Conservation (phyloP, 345 rosid genomes). For the Brassica incana region DNA sequence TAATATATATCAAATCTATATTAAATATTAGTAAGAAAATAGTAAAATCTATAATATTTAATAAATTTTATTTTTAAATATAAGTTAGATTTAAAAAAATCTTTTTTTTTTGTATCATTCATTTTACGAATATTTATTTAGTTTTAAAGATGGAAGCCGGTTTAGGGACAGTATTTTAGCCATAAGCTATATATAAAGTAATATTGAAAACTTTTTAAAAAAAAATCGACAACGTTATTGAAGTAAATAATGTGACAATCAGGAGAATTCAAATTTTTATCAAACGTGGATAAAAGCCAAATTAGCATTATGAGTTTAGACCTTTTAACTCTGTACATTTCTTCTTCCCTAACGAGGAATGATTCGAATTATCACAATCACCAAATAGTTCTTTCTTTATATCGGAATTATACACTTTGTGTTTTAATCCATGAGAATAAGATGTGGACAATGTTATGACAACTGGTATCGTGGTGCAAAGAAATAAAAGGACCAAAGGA, state of each 20-base stretch:
- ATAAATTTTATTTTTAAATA: no score
- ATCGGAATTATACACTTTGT: neutral
- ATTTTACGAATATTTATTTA: neutral
- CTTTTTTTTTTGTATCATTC: neutral
- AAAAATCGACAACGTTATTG: neutral
- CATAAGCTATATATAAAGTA: neutral
- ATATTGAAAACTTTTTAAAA: neutral
- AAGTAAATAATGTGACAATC: neutral
- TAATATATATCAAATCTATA: no score
- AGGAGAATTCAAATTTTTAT: neutral
- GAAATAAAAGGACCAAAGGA: constrained; percentile 14
- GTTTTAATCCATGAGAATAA: neutral
- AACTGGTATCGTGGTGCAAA: constrained; percentile 11
- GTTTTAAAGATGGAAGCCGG: neutral
- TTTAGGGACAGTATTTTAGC: neutral
- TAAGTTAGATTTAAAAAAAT: no score
- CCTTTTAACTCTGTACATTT: constrained; percentile 19
- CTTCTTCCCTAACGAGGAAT: neutral
- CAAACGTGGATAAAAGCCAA: neutral
- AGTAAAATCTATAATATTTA: no score
- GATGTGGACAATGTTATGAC: constrained; percentile 32
- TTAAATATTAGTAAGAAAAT: no score
- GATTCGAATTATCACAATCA: constrained; percentile 30
- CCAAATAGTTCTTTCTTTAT: neutral
- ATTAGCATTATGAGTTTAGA: constrained; percentile 20